These are phyloP conservation scores for Fagopyrum homotropicum DNA, from an alignment of 148 eudicot genomes.

Conservation along the genomic window DNA sequence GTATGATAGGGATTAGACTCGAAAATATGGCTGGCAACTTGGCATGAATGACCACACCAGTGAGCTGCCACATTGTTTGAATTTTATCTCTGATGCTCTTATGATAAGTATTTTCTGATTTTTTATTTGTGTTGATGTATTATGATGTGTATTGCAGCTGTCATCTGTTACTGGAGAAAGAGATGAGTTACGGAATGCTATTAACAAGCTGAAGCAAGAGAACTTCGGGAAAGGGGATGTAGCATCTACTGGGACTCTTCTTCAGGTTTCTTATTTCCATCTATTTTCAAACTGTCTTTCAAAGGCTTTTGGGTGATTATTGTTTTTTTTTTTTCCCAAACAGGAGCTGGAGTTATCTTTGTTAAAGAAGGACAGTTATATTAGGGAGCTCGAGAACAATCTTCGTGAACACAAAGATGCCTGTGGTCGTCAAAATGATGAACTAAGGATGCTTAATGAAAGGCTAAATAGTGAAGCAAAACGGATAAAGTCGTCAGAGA, in stretches of 20 bases:
- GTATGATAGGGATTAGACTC: neutral
- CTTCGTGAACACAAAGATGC: slow-evolving; percentile 52
- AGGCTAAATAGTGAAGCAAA: slow-evolving; percentile 70
- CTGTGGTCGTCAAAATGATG: slow-evolving; percentile 54
- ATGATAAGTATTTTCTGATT: neutral
- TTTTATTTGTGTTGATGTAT: neutral
- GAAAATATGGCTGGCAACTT: neutral
- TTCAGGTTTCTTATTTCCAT: slow-evolving; percentile 41
- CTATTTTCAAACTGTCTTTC: neutral
- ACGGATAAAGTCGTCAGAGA: slow-evolving; percentile 75
- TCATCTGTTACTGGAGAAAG: slow-evolving; percentile 68
- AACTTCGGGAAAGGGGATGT: slow-evolving; percentile 40
- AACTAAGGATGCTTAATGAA: slow-evolving; percentile 70
- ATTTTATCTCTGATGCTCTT: neutral
- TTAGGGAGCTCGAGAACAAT: slow-evolving; percentile 63
- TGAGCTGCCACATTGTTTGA: neutral
- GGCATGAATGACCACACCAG: neutral
- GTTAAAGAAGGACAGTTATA: slow-evolving; percentile 49
- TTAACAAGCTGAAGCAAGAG: slow-evolving; percentile 40
- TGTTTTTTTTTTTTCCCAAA: slow-evolving; percentile 18
- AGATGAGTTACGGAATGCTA: slow-evolving; percentile 42
- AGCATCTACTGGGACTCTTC: slow-evolving; percentile 34
- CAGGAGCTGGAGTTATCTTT: slow-evolving; percentile 78
- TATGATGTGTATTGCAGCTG: slow-evolving; percentile 38
- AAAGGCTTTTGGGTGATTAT: slow-evolving; percentile 8